Conservation (phyloP, 345 rosid species). For the Syzygium jambos region DNA sequence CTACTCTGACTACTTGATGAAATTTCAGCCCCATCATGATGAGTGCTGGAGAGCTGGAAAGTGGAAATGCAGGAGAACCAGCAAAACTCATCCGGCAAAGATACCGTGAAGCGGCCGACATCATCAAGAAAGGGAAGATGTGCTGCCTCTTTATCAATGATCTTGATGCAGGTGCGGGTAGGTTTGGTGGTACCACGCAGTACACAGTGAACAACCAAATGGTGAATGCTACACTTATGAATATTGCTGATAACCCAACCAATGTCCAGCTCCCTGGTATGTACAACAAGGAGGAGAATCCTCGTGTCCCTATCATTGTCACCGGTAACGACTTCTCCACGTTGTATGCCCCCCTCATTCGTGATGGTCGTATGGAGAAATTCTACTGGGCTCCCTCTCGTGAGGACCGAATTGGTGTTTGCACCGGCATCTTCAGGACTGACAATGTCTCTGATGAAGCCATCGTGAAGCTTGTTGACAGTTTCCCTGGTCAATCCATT, state of each 20-base stretch:
- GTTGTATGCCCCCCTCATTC: conserved; percentile 13
- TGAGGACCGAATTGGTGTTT: conserved; percentile 12
- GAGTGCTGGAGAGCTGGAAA: conserved; percentile 16
- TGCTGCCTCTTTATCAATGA: conserved; percentile 16
- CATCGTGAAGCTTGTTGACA: conserved; percentile 8
- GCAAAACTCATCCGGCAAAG: conserved; percentile 12
- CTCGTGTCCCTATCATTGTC: conserved; percentile 13
- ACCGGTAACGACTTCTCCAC: conserved; percentile 15
- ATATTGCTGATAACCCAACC: conserved; percentile 13
- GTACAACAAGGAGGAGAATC: conserved; percentile 19
- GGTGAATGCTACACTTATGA: conserved; percentile 18
- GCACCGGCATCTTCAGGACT: conserved; percentile 9
- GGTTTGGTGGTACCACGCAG: conserved; percentile 15
- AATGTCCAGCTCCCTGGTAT: conserved; percentile 17
- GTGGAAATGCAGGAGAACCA: conserved; percentile 12
- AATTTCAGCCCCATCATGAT: conserved; percentile 12
- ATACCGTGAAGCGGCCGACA: conserved; percentile 11
- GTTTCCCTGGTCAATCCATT: conserved; percentile 13
- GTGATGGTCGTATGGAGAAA: conserved; percentile 15
- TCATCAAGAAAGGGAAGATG: conserved; percentile 14
- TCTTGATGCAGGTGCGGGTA: conserved; percentile 14
- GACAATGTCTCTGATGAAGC: not conserved
- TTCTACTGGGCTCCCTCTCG: conserved; percentile 16
- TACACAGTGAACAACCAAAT: conserved; percentile 17
- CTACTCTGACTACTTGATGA: not conserved